Percentiles rank a stretch among this genome's conserved stretches.
Conservation (phyloP, 495 filamentous ascomycete genomes). For the Glonium stellatum region DNA sequence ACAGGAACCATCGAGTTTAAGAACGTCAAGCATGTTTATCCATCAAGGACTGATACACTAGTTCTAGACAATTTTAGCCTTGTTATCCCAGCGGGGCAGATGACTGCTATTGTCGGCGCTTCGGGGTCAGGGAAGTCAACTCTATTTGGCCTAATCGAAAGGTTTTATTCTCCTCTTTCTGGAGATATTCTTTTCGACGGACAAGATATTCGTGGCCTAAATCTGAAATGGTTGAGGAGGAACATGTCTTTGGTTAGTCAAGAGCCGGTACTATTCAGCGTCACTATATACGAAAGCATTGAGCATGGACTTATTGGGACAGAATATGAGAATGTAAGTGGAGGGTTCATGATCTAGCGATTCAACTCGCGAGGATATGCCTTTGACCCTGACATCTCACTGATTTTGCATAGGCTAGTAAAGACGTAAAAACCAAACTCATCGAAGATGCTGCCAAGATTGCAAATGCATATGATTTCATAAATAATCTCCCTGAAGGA, state of each 20-base stretch:
- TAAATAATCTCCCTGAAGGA: slow-evolving; percentile 72
- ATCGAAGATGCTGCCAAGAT: slow-evolving; percentile 77
- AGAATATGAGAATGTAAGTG: slow-evolving; percentile 55
- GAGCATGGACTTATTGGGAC: slow-evolving; percentile 83
- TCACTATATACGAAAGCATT: slow-evolving; percentile 82
- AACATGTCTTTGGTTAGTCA: slow-evolving; percentile 85
- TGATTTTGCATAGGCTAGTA: neutral
- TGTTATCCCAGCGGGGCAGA: slow-evolving; percentile 74
- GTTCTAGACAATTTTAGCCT: slow-evolving; percentile 80
- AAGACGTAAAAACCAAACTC: slow-evolving; percentile 40
- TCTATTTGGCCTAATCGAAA: slow-evolving; percentile 82
- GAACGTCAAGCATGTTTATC: slow-evolving; percentile 86
- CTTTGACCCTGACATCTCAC: neutral
- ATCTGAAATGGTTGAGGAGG: slow-evolving; percentile 84
- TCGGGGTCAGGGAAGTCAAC: slow-evolving; percentile 90
- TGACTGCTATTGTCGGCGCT: slow-evolving; percentile 77
- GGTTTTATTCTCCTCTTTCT: slow-evolving; percentile 84
- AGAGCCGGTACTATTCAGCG: slow-evolving; percentile 78
- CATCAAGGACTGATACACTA: slow-evolving; percentile 79
- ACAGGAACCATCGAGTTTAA: slow-evolving; percentile 76
- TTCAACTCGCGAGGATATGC: slow-evolving; percentile 28
- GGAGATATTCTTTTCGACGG: slow-evolving; percentile 78
- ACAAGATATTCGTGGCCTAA: slow-evolving; percentile 71
- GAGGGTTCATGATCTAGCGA: slow-evolving; percentile 6
- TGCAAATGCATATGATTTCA: slow-evolving; percentile 91